Evolutionary conservation across 2,329 filamentous ascomycete genomes (phyloP), one percentile per base, ranked within the genome.

Genomic region (Talaromyces verruculosus): DNA sequence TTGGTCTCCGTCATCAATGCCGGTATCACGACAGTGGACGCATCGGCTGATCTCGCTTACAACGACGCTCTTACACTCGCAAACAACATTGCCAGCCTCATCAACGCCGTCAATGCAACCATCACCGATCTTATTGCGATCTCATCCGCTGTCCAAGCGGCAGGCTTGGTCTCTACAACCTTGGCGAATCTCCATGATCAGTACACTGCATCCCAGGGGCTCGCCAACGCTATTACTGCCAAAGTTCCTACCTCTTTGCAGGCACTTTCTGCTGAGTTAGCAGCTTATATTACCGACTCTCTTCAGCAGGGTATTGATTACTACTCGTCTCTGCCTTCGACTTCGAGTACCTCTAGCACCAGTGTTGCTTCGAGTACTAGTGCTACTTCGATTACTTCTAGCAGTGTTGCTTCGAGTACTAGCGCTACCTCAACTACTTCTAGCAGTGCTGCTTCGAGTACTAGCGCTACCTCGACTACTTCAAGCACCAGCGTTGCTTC

Each of bases 241-340:
- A 65, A 61, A 60, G 57, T 61, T 5, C 55, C 55, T 6, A 13
- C 43, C 15, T 5, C 15, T 25, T 49, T 65, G 45, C 19, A 51
- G 30, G 17, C 8, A 13, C 35, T 61, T 19, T 45, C 63, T 6
- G 10, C 45, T 19, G 13, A 67, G 19, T 73, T 77, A 66, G 69
- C 73, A 30, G 60, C 70, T 25, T 73, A 74, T 57, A 73, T 77
- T 66, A 71, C 70, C 64, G 64, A 63, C 15, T 72, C 72, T 47
- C 72, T 77, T 65, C 72, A 77, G 70, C 69, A 70, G 64, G 75
- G 75, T 63, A 53, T 76, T 45, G 68, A 72, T 60, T 69, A 67
- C 61, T 76, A 72, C 68, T 58, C 67, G 41, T 61, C 59, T 49
- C 28, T 61, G 15, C 59, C 59, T 49, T 17, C 41, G 19, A 47